Evolutionary conservation across 768 basidiomycete genomes (phyloP), one percentile per base, ranked within the genome.

Genomic region (Leccinum imitatum): DNA sequence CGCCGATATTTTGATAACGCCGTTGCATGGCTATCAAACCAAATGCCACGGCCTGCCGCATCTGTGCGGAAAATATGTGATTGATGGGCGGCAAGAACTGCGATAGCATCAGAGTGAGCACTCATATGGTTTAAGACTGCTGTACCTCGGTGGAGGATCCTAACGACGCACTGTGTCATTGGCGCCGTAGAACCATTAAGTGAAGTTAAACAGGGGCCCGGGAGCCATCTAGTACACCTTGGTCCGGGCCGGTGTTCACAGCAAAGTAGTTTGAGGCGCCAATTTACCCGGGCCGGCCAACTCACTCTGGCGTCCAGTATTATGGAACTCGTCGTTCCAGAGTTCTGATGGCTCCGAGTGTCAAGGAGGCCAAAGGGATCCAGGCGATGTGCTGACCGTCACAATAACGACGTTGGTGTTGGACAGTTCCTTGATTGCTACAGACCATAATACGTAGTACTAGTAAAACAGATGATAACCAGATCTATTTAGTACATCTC

Each of bases 391-490:
- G 87, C 80, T 0, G 87, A 85, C 80, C 0, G 86, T 85, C 9
- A 87, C 86, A 56, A 87, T 76, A 46, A 88, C 79, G 23, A 87
- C 80, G 57, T 84, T 80, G 3, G 85, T 87, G 86, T 48, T 86
- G 74, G 56, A 89, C 83, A 89, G 68, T 82, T 85, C 1, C 75
- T 76, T 1, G 86, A 67, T 87, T 88, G 5, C 87, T 85, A 63
- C 68, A 83, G 21, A 81, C 27, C 27, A 30, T 30, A 9, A 30
- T 30, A 30, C 27, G 14, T 6, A 13, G 13, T 35, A 13, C 35
- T 6, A 30, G 27, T 30, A 17, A 17, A 37, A 37, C 14, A 78
- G 72, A 75, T 50, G 6, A 48, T 51, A 17, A 30, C 44, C n/a
- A 47, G 13, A 41, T 47, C 25, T 17, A 17, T 51, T 14, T 8